Conservation (phyloP, 106 monocot species). For the Dendrobium officinale region DNA sequence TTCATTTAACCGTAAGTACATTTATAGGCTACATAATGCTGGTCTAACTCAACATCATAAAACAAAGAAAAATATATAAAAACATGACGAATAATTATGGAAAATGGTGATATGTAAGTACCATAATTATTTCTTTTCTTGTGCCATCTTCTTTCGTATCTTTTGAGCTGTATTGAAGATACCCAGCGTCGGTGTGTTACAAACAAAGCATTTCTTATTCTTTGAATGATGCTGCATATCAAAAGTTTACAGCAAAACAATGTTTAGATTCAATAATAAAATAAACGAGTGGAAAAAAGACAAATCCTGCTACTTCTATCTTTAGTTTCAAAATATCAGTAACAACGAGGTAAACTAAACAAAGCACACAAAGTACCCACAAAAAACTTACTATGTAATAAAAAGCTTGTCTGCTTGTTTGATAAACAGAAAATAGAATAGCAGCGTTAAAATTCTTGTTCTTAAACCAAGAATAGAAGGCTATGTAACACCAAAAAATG, state of each 20-base stretch:
- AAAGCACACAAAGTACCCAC: background rate
- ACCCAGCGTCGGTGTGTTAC: constrained; percentile 85
- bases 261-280: background rate
- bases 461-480: background rate
- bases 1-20: background rate
- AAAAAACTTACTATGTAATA: no score
- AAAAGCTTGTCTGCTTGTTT: background rate
- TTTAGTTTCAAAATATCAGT: background rate
- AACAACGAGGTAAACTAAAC: background rate
- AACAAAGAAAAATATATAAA: background rate
- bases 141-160: constrained; percentile 73
- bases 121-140: constrained; percentile 30
- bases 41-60: background rate
- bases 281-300: background rate
- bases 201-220: constrained; percentile 94
- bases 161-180: constrained; percentile 92
- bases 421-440: background rate
- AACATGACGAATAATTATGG: background rate
- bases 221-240: constrained; percentile 70
- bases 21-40: background rate
- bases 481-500: background rate
- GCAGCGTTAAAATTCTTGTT: background rate
- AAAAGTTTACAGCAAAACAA: background rate
- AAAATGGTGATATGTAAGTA: background rate
- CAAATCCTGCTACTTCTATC: background rate